Percentiles rank a stretch among this genome's conserved stretches.
phyloP scores from a whole-genome alignment of 331 rosid genomes.

The Malus hybrid region DNA sequence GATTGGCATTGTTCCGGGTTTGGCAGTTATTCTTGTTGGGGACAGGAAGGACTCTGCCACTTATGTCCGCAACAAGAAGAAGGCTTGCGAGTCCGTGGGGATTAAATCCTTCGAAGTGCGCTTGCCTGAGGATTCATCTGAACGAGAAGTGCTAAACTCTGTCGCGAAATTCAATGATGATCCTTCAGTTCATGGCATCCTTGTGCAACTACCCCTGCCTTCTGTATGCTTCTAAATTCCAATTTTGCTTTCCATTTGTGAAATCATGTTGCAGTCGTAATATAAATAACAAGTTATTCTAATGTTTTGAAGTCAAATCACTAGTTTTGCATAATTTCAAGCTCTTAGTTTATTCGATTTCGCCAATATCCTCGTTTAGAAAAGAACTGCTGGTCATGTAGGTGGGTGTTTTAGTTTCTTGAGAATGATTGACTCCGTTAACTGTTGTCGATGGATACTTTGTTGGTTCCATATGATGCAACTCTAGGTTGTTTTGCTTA shows the following conservation, averaged over 20 bases:
- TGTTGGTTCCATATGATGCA: too few species aligned
- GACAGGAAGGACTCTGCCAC: conserved; percentile 82
- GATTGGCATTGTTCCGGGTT: conserved; percentile 59
- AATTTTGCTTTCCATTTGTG: conserved; percentile 2
- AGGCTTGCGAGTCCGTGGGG: conserved; percentile 73
- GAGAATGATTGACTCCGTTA: background rate
- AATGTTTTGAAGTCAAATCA: background rate
- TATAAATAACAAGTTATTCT: background rate
- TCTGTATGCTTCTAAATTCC: conserved; percentile 35
- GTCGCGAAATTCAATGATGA: conserved; percentile 57
- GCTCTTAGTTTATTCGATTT: background rate
- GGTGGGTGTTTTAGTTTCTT: background rate
- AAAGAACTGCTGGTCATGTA: background rate
- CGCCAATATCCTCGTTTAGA: background rate
- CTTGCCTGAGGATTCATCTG: conserved; percentile 57
- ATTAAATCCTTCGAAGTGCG: conserved; percentile 58
- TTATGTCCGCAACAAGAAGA: conserved; percentile 80
- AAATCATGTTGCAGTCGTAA: background rate
- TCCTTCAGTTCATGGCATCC: conserved; percentile 79
- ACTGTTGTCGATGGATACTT: background rate
- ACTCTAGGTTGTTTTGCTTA: background rate
- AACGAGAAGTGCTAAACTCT: conserved; percentile 51
- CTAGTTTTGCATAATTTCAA: background rate
- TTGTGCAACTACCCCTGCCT: conserved; percentile 80
- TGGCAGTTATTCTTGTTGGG: conserved; percentile 91